Conservation (phyloP, 176 grass and related monocot genomes). For the Aechmea fasciata region DNA sequence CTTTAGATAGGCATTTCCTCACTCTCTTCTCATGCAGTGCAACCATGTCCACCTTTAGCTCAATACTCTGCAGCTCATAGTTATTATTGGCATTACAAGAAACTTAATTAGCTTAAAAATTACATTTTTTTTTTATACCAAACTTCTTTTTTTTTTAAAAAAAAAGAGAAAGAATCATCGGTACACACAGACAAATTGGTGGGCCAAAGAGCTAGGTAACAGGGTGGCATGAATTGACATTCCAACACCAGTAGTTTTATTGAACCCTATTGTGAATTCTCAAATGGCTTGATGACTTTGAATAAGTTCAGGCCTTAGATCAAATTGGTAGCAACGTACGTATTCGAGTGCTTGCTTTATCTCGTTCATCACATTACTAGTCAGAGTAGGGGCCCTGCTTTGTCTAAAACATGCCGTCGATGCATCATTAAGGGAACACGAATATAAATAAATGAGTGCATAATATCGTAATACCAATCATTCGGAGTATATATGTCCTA, state of each 20-base stretch:
- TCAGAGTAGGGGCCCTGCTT: background rate
- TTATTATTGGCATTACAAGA: constrained; percentile 24
- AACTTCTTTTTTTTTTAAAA: background rate
- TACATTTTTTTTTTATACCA: background rate
- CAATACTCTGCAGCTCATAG: constrained; percentile 49
- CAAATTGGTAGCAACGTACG: background rate
- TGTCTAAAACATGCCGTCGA: too few relatives aligned
- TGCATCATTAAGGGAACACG: too few relatives aligned
- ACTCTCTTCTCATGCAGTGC: constrained; percentile 92
- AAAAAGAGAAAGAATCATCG: too few relatives aligned
- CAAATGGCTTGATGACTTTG: background rate
- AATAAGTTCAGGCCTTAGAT: background rate
- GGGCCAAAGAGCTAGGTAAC: background rate
- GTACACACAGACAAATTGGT: too few relatives aligned
- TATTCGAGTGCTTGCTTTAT: background rate
- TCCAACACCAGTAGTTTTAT: background rate
- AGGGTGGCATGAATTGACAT: background rate
- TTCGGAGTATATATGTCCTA: too few relatives aligned
- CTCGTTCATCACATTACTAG: background rate
- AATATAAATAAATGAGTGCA: too few relatives aligned
- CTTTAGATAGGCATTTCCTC: constrained; percentile 97
- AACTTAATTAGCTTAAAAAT: constrained; percentile 14
- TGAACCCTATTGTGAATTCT: background rate
- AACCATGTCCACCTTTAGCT: constrained; percentile 99
- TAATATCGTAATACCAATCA: too few relatives aligned